Conservation (phyloP, 257 asterid species). For the Solanum gandarillasii region DNA sequence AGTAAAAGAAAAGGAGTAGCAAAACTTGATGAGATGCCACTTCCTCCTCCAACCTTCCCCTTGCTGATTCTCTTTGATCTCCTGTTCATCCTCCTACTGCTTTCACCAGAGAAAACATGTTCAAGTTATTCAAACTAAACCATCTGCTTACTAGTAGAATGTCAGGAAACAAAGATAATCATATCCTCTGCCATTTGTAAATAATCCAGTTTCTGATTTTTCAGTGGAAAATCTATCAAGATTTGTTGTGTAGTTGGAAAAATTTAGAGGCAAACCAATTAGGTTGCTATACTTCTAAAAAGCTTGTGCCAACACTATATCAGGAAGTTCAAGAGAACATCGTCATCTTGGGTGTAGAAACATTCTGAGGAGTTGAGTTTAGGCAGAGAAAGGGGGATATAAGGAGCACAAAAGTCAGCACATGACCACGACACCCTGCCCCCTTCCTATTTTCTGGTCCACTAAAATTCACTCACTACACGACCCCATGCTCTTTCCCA, state of each 20-base stretch:
- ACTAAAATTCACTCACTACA: neutral
- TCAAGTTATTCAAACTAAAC: neutral
- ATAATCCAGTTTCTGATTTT: neutral
- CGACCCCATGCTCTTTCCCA: neutral
- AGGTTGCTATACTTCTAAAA: neutral
- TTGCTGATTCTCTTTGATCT: neutral
- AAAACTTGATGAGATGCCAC: neutral
- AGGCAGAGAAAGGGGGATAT: neutral
- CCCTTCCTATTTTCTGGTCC: neutral
- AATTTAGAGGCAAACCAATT: neutral
- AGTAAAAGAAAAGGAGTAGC: neutral
- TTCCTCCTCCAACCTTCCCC: neutral
- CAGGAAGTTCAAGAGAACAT: neutral
- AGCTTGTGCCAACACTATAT: neutral
- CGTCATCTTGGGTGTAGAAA: neutral
- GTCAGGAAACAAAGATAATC: neutral
- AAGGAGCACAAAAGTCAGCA: neutral
- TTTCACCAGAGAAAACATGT: neutral
- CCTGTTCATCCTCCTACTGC: neutral
- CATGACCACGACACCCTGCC: neutral
- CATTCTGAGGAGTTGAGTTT: neutral
- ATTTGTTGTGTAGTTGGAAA: neutral
- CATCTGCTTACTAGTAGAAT: neutral
- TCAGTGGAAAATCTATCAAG: neutral
- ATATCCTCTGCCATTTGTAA: neutral